Evolutionary conservation across 2,329 filamentous ascomycete genomes (phyloP).

Genomic region (Diaporthe ilicicola): DNA sequence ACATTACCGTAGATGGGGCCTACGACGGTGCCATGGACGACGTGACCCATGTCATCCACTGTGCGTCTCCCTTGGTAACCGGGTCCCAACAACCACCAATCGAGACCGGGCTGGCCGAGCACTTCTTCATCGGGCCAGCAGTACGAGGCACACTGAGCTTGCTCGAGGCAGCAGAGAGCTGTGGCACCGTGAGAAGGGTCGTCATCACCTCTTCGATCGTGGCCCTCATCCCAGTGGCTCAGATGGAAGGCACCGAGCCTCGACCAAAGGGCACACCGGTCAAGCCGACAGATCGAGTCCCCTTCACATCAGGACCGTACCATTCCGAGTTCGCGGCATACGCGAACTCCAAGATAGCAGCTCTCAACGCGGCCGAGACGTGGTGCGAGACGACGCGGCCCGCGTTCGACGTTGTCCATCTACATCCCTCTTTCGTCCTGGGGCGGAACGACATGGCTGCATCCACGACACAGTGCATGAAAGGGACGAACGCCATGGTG

Average conservation of each 20-base stretch:
- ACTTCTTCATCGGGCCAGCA: constrained; percentile 34
- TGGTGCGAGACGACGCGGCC: constrained; percentile 45
- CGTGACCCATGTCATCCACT: constrained; percentile 35
- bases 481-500: constrained; percentile 46
- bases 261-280: constrained; percentile 15
- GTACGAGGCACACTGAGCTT: constrained; percentile 34
- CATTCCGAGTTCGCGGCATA: constrained; percentile 45
- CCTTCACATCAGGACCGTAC: constrained; percentile 39
- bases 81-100: constrained; percentile 23
- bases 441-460: constrained; percentile 47
- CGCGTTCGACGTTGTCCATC: constrained; percentile 46
- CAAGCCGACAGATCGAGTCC: constrained; percentile 31
- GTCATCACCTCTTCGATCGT: constrained; percentile 43
- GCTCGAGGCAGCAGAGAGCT: constrained; percentile 32
- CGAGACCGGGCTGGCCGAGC: constrained; percentile 8
- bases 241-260: constrained; percentile 34
- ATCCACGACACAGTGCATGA: constrained; percentile 40
- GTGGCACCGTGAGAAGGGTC: constrained; percentile 31
- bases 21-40: constrained; percentile 31
- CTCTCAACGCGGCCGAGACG: constrained; percentile 44
- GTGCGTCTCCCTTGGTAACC: constrained; percentile 33
- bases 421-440: constrained; percentile 48
- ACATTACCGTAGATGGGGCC: constrained; percentile 32
- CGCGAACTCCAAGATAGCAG: constrained; percentile 45
- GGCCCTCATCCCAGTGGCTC: constrained; percentile 34